These are phyloP conservation scores for Closterium sp. DNA, from an alignment of 139 green algal genomes.

Conservation along the genomic window DNA sequence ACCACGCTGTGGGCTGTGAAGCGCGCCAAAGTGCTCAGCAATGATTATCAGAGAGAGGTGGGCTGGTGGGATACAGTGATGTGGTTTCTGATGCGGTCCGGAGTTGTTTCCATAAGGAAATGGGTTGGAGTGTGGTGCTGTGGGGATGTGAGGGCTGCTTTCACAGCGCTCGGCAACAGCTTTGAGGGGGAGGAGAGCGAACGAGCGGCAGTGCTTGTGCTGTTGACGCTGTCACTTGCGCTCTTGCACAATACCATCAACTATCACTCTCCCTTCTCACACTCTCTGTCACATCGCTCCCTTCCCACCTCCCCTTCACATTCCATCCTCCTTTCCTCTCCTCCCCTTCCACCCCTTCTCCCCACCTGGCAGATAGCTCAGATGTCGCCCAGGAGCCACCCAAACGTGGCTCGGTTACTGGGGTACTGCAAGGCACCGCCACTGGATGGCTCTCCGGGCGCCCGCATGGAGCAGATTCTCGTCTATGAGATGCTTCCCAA, in stretches of 20 bases:
- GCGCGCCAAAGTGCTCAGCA: neutral
- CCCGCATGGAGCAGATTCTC: neutral
- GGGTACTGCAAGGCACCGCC: neutral
- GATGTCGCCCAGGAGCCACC: neutral
- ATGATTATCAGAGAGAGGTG: neutral
- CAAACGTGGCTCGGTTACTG: neutral
- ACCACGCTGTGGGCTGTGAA: neutral
- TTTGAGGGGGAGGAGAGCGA: neutral
- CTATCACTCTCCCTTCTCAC: neutral
- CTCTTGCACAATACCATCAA: neutral
- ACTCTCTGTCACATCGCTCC: too few relatives aligned
- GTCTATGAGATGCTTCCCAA: neutral
- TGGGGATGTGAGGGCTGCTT: neutral
- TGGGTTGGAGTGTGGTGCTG: neutral
- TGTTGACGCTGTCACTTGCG: neutral
- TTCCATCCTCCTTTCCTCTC: too few relatives aligned
- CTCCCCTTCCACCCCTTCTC: too few relatives aligned
- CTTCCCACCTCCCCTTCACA: too few relatives aligned
- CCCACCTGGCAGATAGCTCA: neutral
- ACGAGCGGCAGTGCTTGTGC: too few relatives aligned
- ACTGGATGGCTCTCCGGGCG: neutral
- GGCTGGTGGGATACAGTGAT: too few relatives aligned
- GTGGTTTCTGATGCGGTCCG: too few relatives aligned
- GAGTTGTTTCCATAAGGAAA: too few relatives aligned
- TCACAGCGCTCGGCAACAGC: neutral